Conservation (phyloP, 2,329 filamentous ascomycete species). For the Epichloe baconii region DNA sequence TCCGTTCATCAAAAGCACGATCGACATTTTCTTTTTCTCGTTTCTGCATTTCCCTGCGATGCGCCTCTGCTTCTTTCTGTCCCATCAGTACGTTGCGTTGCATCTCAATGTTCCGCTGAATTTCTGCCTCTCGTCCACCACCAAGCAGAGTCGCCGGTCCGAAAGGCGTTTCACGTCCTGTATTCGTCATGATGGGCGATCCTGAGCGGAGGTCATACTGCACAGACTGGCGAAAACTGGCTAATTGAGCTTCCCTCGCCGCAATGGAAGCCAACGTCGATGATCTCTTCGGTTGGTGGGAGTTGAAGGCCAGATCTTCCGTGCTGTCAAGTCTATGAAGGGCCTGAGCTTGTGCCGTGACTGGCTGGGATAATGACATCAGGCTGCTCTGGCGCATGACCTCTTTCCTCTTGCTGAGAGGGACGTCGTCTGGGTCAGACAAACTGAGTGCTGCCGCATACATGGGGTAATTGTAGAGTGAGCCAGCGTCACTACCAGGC, state of each 20-base stretch:
- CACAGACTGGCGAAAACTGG: constrained; percentile 54
- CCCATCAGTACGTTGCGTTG: constrained; percentile 43
- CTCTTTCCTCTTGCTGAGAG: constrained; percentile 53
- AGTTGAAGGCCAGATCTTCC: constrained; percentile 32
- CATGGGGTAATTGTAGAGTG: constrained; percentile 24
- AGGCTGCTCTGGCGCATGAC: constrained; percentile 43
- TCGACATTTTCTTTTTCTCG: constrained; percentile 45
- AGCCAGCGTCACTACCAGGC: constrained; percentile 28
- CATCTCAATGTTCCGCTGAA: constrained; percentile 37
- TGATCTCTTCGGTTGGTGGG: constrained; percentile 39
- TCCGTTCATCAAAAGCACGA: constrained; percentile 56
- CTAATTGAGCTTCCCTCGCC: constrained; percentile 45
- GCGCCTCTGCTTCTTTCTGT: constrained; percentile 50
- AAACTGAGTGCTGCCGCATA: constrained; percentile 15
- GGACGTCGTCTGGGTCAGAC: constrained; percentile 52
- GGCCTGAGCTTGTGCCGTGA: constrained; percentile 8
- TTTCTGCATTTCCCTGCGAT: constrained; percentile 44
- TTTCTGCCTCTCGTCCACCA: constrained; percentile 24
- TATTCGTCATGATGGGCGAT: constrained; percentile 19
- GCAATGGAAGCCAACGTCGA: constrained; percentile 28
- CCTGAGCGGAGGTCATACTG: constrained; percentile 44
- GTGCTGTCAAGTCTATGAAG: constrained; percentile 15
- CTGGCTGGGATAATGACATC: constrained; percentile 16
- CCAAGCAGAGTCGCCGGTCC: constrained; percentile 20
- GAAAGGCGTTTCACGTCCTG: constrained; percentile 27